Evolutionary conservation across 2,329 filamentous ascomycete genomes (phyloP).

Genomic region (Westerdykella sp.): DNA sequence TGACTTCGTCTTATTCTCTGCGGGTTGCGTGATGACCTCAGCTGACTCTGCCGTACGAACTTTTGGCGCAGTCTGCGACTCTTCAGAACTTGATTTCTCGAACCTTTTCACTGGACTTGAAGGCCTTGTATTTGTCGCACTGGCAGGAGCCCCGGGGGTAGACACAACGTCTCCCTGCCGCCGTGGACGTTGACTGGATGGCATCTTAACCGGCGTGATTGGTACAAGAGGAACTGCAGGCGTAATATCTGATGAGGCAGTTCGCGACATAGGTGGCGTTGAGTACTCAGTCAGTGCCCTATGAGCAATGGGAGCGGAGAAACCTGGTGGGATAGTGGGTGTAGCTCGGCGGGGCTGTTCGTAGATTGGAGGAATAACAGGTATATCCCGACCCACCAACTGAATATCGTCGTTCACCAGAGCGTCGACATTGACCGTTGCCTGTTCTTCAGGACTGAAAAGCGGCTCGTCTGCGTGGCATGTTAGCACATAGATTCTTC

Average conservation of each 20-base stretch:
- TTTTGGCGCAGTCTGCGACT: conserved; percentile 10
- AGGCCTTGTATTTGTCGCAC: conserved; percentile 6
- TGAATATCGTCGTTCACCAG: conserved; percentile 54
- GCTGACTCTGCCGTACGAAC: conserved; percentile 10
- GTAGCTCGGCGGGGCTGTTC: conserved; percentile 39
- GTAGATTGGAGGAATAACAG: conserved; percentile 20
- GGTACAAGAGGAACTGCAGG: conserved; percentile 39
- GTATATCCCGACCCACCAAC: conserved; percentile 19
- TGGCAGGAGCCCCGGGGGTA: conserved; percentile 2
- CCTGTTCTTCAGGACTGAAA: conserved; percentile 54
- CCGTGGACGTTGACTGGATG: conserved; percentile 21
- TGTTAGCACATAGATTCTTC: conserved; percentile 36
- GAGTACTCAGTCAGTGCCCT: conserved; percentile 20
- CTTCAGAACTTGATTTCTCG: conserved; percentile 8
- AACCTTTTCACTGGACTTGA: conserved; percentile 18
- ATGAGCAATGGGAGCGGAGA: conserved; percentile 29
- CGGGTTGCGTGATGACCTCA: background rate
- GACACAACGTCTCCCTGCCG: conserved; percentile 2
- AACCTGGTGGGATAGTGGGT: conserved; percentile 43
- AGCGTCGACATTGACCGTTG: conserved; percentile 59
- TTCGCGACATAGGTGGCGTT: conserved; percentile 25
- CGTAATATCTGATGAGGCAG: conserved; percentile 24
- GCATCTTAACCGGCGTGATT: conserved; percentile 27
- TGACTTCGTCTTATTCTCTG: conserved; percentile 16
- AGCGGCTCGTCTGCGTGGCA: conserved; percentile 54